A percentile compares a stretch with the other conserved stretches of the same genome.
phyloP scores from a whole-genome alignment of 306 rosid species.

The Casuarina glauca region DNA sequence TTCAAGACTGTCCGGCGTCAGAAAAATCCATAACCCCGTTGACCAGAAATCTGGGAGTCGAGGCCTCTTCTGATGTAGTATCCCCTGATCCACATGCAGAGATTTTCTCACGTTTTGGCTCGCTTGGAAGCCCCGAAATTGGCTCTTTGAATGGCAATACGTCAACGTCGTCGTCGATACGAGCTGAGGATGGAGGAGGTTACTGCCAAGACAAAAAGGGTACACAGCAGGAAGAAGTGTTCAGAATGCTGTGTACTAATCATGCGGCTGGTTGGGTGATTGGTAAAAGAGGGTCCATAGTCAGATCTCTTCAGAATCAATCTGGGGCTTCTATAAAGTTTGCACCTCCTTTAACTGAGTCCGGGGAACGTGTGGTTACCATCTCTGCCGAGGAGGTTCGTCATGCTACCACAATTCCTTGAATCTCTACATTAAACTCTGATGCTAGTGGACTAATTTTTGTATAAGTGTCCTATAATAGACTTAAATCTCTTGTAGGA shows the following conservation, averaged over 20 bases:
- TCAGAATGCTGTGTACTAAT: conserved; percentile 60
- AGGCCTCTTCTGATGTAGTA: conserved; percentile 25
- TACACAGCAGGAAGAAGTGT: conserved; percentile 32
- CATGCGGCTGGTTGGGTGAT: conserved; percentile 62
- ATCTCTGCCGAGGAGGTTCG: conserved; percentile 68
- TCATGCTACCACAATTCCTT: conserved; percentile 2
- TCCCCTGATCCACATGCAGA: conserved; percentile 33
- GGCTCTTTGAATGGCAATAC: conserved; percentile 23
- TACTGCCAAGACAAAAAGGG: conserved; percentile 29
- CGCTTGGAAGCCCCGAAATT: conserved; percentile 35
- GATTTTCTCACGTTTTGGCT: conserved; percentile 41
- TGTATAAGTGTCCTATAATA: conserved; percentile 21
- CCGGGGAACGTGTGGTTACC: conserved; percentile 56
- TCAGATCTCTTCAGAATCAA: conserved; percentile 48
- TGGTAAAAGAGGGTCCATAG: conserved; percentile 55
- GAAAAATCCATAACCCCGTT: conserved; percentile 27
- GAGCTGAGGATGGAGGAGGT: conserved; percentile 19
- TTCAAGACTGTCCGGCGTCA: conserved; percentile 52
- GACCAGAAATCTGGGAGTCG: conserved; percentile 9
- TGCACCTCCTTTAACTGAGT: conserved; percentile 45
- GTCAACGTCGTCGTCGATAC: neutral
- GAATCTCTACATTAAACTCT: neutral
- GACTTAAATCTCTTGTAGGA: conserved; percentile 45
- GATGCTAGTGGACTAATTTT: conserved; percentile 5
- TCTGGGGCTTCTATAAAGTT: conserved; percentile 66